Evolutionary conservation across 768 basidiomycete species (phyloP).

Genomic region (Tulasnella calospora): DNA sequence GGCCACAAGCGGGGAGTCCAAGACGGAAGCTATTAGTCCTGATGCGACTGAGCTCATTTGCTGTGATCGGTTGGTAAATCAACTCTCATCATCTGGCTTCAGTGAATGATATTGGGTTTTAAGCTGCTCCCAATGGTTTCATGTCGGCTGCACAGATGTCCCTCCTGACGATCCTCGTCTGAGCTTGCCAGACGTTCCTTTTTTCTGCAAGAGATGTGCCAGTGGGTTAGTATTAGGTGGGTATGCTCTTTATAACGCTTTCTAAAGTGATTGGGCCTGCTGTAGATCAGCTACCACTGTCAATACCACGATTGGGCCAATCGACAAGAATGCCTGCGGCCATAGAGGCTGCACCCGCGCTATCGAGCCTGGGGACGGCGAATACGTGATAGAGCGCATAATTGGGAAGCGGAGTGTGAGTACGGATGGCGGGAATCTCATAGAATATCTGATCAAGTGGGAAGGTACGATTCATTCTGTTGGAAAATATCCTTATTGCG

Average conservation of each 20-base stretch:
- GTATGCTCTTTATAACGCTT: no score
- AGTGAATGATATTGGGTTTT: not conserved
- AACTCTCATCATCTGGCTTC: not conserved
- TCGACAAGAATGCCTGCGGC: not conserved
- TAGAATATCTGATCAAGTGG: constrained; percentile 3
- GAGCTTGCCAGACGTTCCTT: not conserved
- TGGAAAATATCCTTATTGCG: not conserved
- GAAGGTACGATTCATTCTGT: not conserved
- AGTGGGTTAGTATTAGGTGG: not conserved
- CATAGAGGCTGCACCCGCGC: not conserved
- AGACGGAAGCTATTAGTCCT: not conserved
- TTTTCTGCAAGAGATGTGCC: not conserved
- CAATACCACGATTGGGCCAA: not conserved
- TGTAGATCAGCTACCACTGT: not conserved
- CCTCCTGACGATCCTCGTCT: not conserved
- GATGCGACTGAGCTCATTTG: not conserved
- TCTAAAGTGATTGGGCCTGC: not conserved
- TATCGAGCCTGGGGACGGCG: not conserved
- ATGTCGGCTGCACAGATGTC: not conserved
- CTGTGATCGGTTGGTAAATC: not conserved
- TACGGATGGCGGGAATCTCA: not conserved
- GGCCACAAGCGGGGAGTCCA: not conserved
- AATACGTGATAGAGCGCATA: not conserved
- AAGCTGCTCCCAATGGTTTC: constrained; percentile 15
- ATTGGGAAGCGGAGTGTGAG: not conserved